A percentile compares a stretch with the other conserved stretches of the same genome.
phyloP scores from a whole-genome alignment of 108 stramenopile species.

The Skeletonema menzelii region DNA sequence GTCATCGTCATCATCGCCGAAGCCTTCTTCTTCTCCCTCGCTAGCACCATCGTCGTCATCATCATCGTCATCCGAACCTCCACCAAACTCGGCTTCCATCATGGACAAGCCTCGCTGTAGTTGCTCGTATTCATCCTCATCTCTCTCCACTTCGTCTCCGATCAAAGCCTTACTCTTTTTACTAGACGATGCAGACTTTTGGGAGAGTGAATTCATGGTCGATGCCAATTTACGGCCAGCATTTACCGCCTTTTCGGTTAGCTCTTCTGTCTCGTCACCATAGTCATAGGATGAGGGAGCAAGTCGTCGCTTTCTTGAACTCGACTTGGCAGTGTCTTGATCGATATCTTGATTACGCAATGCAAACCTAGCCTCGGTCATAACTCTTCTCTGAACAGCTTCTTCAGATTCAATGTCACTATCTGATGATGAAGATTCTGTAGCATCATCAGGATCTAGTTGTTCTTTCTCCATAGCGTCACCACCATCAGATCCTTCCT shows the following conservation, averaged over 20 bases:
- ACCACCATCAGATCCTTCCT: not conserved
- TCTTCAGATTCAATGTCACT: slow-evolving; percentile 42
- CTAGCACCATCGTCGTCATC: slow-evolving; percentile 26
- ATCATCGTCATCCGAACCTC: slow-evolving; percentile 43
- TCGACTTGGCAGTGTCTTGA: slow-evolving; percentile 8
- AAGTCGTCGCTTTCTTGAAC: slow-evolving; percentile 13
- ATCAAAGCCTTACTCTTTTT: slow-evolving; percentile 30
- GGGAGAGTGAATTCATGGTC: slow-evolving; percentile 73
- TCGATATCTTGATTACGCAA: slow-evolving; percentile 67
- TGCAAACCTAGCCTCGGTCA: slow-evolving; percentile 76
- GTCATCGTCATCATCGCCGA: slow-evolving; percentile 53
- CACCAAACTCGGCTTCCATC: slow-evolving; percentile 83
- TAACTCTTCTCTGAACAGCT: slow-evolving; percentile 31
- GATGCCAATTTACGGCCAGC: slow-evolving; percentile 60
- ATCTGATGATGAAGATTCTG: slow-evolving; percentile 17
- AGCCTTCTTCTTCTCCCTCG: slow-evolving; percentile 48
- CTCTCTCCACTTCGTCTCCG: slow-evolving; percentile 40
- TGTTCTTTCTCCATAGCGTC: slow-evolving; percentile 8
- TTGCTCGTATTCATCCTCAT: slow-evolving; percentile 62
- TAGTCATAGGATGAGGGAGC: slow-evolving; percentile 38
- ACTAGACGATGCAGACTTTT: slow-evolving; percentile 50
- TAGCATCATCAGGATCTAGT: not conserved
- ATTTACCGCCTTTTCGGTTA: slow-evolving; percentile 33
- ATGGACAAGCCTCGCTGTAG: slow-evolving; percentile 65
- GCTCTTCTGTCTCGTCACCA: slow-evolving; percentile 64